Evolutionary conservation across 129 eudicot species (phyloP).

Genomic region (Flaveria bidentis): DNA sequence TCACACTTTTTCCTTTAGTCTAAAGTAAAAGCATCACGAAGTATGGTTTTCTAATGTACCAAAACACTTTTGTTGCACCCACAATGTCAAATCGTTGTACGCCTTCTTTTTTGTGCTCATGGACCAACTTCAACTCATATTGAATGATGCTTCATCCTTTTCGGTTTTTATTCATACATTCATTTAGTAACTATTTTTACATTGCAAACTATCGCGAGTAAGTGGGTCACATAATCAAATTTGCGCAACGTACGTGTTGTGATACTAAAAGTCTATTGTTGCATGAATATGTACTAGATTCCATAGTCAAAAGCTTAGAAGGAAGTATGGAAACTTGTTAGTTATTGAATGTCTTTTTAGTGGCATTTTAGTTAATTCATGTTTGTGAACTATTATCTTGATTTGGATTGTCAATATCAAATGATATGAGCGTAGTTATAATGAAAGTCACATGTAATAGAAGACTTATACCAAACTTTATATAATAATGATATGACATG

Average conservation of each 20-base stretch:
- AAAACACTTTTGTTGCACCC: slow-evolving; percentile 29
- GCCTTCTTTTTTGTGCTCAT: slow-evolving; percentile 12
- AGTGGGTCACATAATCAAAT: background rate
- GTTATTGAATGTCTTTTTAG: background rate
- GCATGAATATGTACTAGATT: background rate
- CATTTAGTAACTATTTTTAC: background rate
- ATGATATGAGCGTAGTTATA: background rate
- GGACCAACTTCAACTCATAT: slow-evolving; percentile 3
- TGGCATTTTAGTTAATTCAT: background rate
- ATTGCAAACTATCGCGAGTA: background rate
- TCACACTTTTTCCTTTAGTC: slow-evolving; percentile 7
- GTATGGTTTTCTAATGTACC: slow-evolving; percentile 25
- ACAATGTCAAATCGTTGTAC: slow-evolving; percentile 33
- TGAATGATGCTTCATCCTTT: background rate
- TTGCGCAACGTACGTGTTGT: background rate
- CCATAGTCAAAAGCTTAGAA: background rate
- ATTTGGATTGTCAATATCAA: slow-evolving; percentile 1
- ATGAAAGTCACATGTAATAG: slow-evolving; percentile 1
- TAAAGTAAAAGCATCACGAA: slow-evolving; percentile 27
- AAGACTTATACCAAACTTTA: slow-evolving; percentile 15
- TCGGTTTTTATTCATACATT: background rate
- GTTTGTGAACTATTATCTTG: background rate
- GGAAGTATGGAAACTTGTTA: background rate
- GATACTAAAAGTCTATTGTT: background rate
- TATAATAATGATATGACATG: background rate